phyloP scores from a whole-genome alignment of 441 rosid genomes.

The Capsella rubella region DNA sequence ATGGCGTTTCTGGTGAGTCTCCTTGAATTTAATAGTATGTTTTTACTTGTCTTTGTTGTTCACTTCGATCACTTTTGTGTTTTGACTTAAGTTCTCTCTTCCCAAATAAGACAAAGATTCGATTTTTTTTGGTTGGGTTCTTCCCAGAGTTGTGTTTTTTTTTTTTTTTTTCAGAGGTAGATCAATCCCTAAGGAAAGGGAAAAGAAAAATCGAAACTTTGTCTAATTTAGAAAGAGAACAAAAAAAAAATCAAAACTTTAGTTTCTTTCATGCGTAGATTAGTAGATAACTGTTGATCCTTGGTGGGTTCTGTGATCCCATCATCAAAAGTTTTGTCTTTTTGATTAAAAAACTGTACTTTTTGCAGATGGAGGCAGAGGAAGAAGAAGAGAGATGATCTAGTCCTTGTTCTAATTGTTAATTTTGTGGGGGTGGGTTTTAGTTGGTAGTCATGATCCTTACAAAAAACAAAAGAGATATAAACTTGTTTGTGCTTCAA shows the following conservation, averaged over 20 bases:
- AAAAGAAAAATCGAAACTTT: background rate
- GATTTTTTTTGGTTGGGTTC: constrained; percentile 7
- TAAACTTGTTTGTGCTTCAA: constrained; percentile 62
- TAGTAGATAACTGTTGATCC: constrained; percentile 9
- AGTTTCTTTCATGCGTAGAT: background rate
- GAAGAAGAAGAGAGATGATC: constrained; percentile 25
- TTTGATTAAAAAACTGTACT: constrained; percentile 8
- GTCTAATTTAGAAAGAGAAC: background rate
- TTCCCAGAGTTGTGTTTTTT: constrained; percentile 16
- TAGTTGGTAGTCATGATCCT: constrained; percentile 40
- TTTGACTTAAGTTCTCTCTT: background rate
- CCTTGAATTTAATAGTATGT: background rate
- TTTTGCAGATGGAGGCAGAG: constrained; percentile 25
- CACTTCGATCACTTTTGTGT: background rate
- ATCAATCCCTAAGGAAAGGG: background rate
- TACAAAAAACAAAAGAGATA: constrained; percentile 54
- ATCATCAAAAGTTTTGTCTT: constrained; percentile 10
- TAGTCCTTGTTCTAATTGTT: constrained; percentile 1
- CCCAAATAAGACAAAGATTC: constrained; percentile 34
- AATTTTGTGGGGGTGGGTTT: background rate
- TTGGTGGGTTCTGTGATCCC: constrained; percentile 10
- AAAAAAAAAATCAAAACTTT: background rate
- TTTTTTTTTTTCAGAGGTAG: background rate
- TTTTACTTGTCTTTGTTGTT: constrained; percentile 3
- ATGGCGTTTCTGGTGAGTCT: constrained; percentile 35